phyloP scores from a whole-genome alignment of 2,329 filamentous ascomycete genomes.

The Emericellopsis cladophorae region DNA sequence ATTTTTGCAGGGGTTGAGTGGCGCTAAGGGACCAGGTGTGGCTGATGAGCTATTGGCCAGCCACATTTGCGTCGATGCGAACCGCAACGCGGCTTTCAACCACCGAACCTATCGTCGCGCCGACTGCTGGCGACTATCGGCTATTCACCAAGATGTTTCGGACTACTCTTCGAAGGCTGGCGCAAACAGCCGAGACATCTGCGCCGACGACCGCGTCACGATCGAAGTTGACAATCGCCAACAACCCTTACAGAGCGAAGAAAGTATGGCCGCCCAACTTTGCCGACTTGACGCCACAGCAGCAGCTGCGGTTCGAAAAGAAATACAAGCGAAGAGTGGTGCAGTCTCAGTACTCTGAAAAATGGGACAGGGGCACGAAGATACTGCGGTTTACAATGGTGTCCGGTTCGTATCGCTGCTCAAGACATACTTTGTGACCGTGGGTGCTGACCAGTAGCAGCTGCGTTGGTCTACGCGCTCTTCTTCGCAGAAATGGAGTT shows the following conservation, averaged over 20 bases:
- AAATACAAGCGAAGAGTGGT: slow-evolving; percentile 61
- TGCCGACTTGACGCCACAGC: slow-evolving; percentile 51
- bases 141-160: slow-evolving; percentile 1
- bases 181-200: slow-evolving; percentile 12
- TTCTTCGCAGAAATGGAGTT: slow-evolving; percentile 31
- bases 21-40: background rate
- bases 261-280: slow-evolving; percentile 73
- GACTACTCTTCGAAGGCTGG: slow-evolving; percentile 15
- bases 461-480: slow-evolving; percentile 22
- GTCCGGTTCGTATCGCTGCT: slow-evolving; percentile 29
- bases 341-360: slow-evolving; percentile 47
- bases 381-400: slow-evolving; percentile 50
- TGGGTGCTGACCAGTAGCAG: slow-evolving; percentile 8
- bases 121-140: background rate
- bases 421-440: background rate
- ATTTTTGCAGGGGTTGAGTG: slow-evolving; percentile 6
- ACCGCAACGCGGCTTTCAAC: background rate
- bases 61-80: slow-evolving; percentile 9
- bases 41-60: too few species aligned
- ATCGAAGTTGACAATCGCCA: slow-evolving; percentile 21
- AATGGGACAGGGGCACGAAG: slow-evolving; percentile 52
- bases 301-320: slow-evolving; percentile 68
- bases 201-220: background rate
- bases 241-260: slow-evolving; percentile 51
- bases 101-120: background rate